Conservation (phyloP, 169 alveolate genomes). For the Plasmodium gonderi region DNA sequence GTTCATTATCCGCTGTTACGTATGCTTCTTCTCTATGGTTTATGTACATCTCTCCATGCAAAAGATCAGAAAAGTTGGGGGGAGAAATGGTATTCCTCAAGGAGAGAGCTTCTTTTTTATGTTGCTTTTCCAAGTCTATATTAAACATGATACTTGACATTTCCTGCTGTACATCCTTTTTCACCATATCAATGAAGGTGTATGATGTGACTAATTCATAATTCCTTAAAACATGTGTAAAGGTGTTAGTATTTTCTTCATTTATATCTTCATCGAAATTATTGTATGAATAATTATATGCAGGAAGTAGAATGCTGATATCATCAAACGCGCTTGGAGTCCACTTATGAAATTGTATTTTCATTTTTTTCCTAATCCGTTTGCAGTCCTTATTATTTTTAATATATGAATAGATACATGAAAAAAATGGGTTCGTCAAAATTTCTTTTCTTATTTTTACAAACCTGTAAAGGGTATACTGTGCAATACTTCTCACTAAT, state of each 20-base stretch:
- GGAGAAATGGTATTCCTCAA: too few relatives aligned
- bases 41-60: too few relatives aligned
- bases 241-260: slow-evolving; percentile 15
- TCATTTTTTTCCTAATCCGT: slow-evolving; percentile 33
- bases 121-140: slow-evolving; percentile 27
- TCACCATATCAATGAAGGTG: slow-evolving; percentile 16
- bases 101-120: background rate
- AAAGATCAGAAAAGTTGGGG: too few relatives aligned
- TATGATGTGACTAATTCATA: slow-evolving; percentile 34
- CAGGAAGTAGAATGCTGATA: slow-evolving; percentile 29
- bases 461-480: slow-evolving; percentile 19
- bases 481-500: slow-evolving; percentile 42
- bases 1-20: background rate
- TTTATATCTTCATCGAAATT: slow-evolving; percentile 38
- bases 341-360: slow-evolving; percentile 32
- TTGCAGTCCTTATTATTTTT: slow-evolving; percentile 67
- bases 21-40: too few relatives aligned
- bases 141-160: slow-evolving; percentile 29
- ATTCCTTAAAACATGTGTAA: slow-evolving; percentile 27
- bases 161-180: slow-evolving; percentile 43
- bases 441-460: slow-evolving; percentile 4
- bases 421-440: slow-evolving; percentile 12
- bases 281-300: slow-evolving; percentile 25
- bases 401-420: slow-evolving; percentile 13
- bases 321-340: slow-evolving; percentile 1